A percentile compares a stretch with the other conserved stretches of the same genome.
Conservation (phyloP, 1,139 yeast genomes). For the Saccharomyces uvarum region DNA sequence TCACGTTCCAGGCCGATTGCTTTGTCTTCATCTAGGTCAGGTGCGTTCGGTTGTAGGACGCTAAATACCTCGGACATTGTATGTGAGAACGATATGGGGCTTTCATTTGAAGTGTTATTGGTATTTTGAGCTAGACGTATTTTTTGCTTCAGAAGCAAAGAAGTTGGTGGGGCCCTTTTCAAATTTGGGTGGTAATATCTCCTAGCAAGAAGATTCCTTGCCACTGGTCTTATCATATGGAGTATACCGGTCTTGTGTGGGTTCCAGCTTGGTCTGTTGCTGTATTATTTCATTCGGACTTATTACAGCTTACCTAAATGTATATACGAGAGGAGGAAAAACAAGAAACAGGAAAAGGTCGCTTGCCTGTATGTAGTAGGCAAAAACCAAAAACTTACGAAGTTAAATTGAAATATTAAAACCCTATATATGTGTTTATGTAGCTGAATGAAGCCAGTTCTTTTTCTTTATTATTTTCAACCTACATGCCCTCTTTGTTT, state of each 20-base stretch:
- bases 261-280: background rate
- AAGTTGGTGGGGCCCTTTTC: background rate
- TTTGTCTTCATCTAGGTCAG: background rate
- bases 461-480: too few species aligned
- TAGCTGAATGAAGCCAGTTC: background rate
- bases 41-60: background rate
- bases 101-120: background rate
- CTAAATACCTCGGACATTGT: background rate
- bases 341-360: background rate
- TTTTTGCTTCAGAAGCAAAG: background rate
- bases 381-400: background rate
- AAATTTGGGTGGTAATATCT: background rate
- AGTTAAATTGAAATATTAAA: background rate
- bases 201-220: background rate
- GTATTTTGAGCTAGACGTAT: background rate
- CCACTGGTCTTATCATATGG: background rate
- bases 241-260: background rate
- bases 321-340: background rate
- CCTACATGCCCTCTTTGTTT: constrained; percentile 62
- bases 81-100: background rate
- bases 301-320: background rate
- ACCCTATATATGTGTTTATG: background rate
- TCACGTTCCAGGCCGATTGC: background rate
- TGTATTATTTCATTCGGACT: background rate
- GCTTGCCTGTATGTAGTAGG: background rate